Conservation (phyloP, 352 stramenopile genomes). For the Phytophthora tentaculata region DNA sequence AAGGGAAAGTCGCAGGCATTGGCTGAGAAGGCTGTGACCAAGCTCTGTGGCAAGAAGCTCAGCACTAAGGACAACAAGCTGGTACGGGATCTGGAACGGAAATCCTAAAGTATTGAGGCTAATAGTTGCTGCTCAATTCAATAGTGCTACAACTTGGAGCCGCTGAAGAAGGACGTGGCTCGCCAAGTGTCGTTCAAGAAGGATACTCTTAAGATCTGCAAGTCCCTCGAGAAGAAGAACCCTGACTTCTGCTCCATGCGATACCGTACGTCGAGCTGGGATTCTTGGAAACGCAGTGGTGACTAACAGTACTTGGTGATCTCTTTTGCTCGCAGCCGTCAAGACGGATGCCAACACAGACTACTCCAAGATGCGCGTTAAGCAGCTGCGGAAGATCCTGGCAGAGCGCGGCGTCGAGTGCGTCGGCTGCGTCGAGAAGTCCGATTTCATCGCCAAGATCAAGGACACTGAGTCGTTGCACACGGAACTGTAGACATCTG, state of each 20-base stretch:
- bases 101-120: not conserved
- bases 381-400: conserved; percentile 96
- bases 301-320: conserved; percentile 11
- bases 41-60: conserved; percentile 87
- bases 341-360: conserved; percentile 95
- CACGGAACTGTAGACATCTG: conserved; percentile 75
- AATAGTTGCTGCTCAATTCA: conserved; percentile 9
- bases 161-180: conserved; percentile 94
- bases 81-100: conserved; percentile 36
- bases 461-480: conserved; percentile 90
- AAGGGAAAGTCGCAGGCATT: conserved; percentile 83
- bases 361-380: conserved; percentile 95
- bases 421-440: conserved; percentile 94
- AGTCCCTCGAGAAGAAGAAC: conserved; percentile 94
- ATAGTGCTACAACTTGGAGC: conserved; percentile 95
- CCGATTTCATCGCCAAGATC: conserved; percentile 95
- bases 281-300: not conserved
- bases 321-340: conserved; percentile 61
- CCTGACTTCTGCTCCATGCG: conserved; percentile 94
- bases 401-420: conserved; percentile 92
- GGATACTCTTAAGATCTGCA: conserved; percentile 94
- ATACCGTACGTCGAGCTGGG: conserved; percentile 81
- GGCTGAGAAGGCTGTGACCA: conserved; percentile 84
- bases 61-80: conserved; percentile 93
- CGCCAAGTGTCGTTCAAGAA: conserved; percentile 93